Base-by-base conservation (phyloP, 352 stramenopile genomes). In the Pythium myriotylum region DNA sequence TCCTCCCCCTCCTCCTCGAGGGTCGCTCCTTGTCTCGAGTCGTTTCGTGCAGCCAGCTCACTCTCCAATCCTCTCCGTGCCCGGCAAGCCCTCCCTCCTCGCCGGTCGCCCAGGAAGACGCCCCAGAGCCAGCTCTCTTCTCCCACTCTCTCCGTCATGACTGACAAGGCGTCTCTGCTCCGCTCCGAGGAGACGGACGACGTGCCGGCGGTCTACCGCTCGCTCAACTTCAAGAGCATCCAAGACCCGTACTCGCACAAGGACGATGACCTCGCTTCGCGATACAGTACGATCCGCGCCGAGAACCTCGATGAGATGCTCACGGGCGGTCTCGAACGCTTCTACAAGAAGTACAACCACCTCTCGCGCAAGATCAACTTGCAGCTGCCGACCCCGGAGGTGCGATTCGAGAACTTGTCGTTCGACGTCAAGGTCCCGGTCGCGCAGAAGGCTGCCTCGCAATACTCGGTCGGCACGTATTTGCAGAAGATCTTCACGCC, bases 331-430 rank as follows among this genome's bases (percentile, higher is more conserved):
- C 67, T 92, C 3, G 84, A 92, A 33, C 70, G 67, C 17, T 92
- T 92, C 63, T 92, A 92, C 73, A 85, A 89, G 58, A 92, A 92
- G 62, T 92, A 91, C 73, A 68, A 89, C 58, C 75, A 89, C 54
- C 26, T 89, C 3, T 91, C 78, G 4, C 71, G 67, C 32, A 89
- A 90, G 65, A 72, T 90, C 51, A 89, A 91, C 73, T 53, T 81
- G 14, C 60, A 73, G 51, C 53, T 89, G 53, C 72, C 79, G 27
- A 87, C 79, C 0, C 77, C 79, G 0, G 84, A 91, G 56, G 79
- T 92, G 51, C 80, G 80, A 42, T 92, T 92, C 51, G 78, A 92
- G 63, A 90, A 92, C 65, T 42, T 92, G 17, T 86, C 72, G 23
- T 92, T 88, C 66, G 72, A 79, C 22, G 82, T 83, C 8, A 41